Base-by-base conservation (phyloP, 192 early-diverging fungal genomes). In the Coemansia sp. region DNA sequence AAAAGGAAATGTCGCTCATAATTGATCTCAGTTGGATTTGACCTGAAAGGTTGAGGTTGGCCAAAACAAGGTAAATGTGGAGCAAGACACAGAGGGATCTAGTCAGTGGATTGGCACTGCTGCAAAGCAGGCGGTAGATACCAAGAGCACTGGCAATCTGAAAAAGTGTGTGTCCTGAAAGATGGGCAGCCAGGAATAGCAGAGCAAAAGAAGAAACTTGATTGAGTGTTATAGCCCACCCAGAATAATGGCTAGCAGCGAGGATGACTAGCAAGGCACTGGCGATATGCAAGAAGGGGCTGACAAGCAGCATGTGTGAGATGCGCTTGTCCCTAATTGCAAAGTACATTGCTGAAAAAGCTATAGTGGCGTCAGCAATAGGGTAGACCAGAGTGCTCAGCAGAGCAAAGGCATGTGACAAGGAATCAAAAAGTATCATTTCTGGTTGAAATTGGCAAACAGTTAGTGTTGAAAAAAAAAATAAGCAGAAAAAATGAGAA, bases 61-160 rank as follows among this genome's bases (percentile, higher is more conserved):
- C 8, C 9, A 77, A 24, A 11, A 77, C 13, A 24, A 77, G 52
- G 15, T 24, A 57, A 1, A 34, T 15, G 66, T 77, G 34, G 22
- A 77, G 15, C 2, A 61, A 8, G 6, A 34, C 43, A 43, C 29
- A 54, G 22, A 54, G n/a, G 12, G 51, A 9, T 2, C 20, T 27
- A 24, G n/a, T 20, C 15, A 54, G 24, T 54, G 24, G n/a, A 54
- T 27, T 54, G 20, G 1, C 51, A 54, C 24, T 24, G 24, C 10
- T 24, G 10, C 4, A 24, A 24, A 77, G 3, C 0, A 49, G 12
- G 15, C 75, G 57, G 66, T 72, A 68, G 13, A 77, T 59, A 10
- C 62, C 52, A 12, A 72, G 40, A 12, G 67, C n/a, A 11, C 60
- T 57, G 13, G 70, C 49, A 4, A 77, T 6, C 11, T 77, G 75